A percentile compares a stretch with the other conserved stretches of the same genome.
Conservation (phyloP, 768 basidiomycete genomes). For the Mycena indigotica region DNA sequence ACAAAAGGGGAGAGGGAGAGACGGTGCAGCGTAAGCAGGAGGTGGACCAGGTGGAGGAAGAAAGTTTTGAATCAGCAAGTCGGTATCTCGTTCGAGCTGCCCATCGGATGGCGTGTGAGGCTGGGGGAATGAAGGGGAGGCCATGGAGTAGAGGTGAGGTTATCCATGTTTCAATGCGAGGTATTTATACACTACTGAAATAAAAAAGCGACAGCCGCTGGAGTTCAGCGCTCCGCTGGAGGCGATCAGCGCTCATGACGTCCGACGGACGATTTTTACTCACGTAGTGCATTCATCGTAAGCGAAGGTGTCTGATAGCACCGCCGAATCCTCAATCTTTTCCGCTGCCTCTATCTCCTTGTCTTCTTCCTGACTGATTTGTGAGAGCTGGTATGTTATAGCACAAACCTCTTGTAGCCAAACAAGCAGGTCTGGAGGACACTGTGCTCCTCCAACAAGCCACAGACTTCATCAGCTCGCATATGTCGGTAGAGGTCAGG, state of each 20-base stretch:
- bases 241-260: too few species aligned
- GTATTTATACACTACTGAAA: not conserved
- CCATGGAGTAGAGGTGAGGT: not conserved
- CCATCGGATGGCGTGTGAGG: conserved; percentile 9
- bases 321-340: conserved; percentile 12
- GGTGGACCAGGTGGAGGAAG: conserved; percentile 5
- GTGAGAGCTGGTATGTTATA: conserved; percentile 6
- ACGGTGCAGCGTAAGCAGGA: not conserved
- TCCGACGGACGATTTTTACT: too few species aligned
- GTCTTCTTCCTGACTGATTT: not conserved
- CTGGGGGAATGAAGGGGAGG: not conserved
- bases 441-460: conserved; percentile 14
- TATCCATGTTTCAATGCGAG: not conserved
- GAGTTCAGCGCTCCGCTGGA: too few species aligned
- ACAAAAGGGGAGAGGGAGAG: conserved; percentile 21
- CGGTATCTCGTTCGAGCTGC: conserved; percentile 17
- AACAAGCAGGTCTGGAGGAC: conserved; percentile 8
- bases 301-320: not conserved
- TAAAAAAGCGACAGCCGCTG: not conserved
- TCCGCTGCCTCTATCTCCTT: conserved; percentile 11
- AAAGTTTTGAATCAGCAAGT: conserved; percentile 14
- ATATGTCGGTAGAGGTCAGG: conserved; percentile 4
- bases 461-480: conserved; percentile 1
- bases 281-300: too few species aligned
- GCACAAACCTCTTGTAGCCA: conserved; percentile 12